phyloP scores from a whole-genome alignment of 805 yeast species.

The Zygosaccharomyces rouxii region DNA sequence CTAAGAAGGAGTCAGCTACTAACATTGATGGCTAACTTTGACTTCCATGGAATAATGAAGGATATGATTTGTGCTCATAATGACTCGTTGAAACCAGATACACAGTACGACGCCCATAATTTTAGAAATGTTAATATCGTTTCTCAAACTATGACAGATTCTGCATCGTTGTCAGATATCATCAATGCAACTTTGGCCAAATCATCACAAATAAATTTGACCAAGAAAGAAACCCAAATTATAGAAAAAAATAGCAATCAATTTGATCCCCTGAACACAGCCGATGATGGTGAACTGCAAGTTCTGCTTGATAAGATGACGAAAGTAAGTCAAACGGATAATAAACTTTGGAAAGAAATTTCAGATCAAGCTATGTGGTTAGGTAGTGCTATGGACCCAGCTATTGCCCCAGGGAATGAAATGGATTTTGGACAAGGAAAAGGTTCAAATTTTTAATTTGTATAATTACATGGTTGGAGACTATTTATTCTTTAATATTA shows the following conservation, averaged over 20 bases:
- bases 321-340: constrained; percentile 40
- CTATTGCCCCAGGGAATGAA: constrained; percentile 27
- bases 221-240: constrained; percentile 18
- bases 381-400: constrained; percentile 38
- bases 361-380: constrained; percentile 77
- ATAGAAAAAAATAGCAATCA: constrained; percentile 30
- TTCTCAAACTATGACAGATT: constrained; percentile 18
- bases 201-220: constrained; percentile 15
- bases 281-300: constrained; percentile 37
- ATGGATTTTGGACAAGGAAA: constrained; percentile 20
- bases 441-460: constrained; percentile 3
- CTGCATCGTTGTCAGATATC: constrained; percentile 20
- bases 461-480: neutral
- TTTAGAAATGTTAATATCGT: constrained; percentile 18
- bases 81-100: constrained; percentile 34
- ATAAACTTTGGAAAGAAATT: constrained; percentile 70
- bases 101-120: constrained; percentile 19
- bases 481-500: neutral
- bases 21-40: constrained; percentile 59
- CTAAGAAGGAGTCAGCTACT: constrained; percentile 66
- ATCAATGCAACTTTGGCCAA: constrained; percentile 21
- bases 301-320: constrained; percentile 30
- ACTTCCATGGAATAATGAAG: constrained; percentile 62
- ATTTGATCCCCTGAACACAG: constrained; percentile 31
- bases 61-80: constrained; percentile 55